Evolutionary conservation across 371 early-diverging fungal species (phyloP), one percentile per base, ranked within the genome.

Genomic region (Circinella minor): DNA sequence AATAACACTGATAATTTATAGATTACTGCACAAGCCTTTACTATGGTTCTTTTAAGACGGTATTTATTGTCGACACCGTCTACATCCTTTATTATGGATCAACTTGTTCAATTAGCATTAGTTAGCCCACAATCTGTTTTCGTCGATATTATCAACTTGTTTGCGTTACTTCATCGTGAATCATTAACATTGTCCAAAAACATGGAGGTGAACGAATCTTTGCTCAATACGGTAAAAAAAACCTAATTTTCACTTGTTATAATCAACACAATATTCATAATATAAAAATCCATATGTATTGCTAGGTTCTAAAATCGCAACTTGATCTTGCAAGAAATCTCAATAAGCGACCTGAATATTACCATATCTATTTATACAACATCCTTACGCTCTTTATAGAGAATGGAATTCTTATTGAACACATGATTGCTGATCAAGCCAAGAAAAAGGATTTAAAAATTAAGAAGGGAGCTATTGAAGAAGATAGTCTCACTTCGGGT

Each of bases 331-430:
- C 93, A 2, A 67, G 76, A 59, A 78, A 79, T 9, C 76, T 92
- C 36, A 78, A 71, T n/a, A 48, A 67, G 6, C 82, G 86, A 4
- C 86, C 85, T 3, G 91, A 88, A 65, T 80, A 83, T 46, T 89
- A 90, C 39, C 78, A 81, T 3, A 71, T 78, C 3, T 91, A 89
- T 65, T 75, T 93, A 61, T 69, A 70, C 39, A 85, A 79, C 37
- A 72, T 90, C 6, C 77, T 94, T 54, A 78, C 79, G 27, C 73
- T 90, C 17, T 91, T 92, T 75, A 84, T 91, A 14, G 93, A 93
- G 14, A 89, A 88, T 62, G 91, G 90, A 14, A 88, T 90, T 14
- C 84, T 82, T 3, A 83, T 89, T 20, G 90, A 91, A 67, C 75
- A 81, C 46, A 68, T 55, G 39, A 74, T 88, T 55, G 72, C 74